Percentiles rank a stretch among this genome's conserved stretches.
phyloP scores from a whole-genome alignment of 2,329 filamentous ascomycete genomes.

The Paraphoma sp. region DNA sequence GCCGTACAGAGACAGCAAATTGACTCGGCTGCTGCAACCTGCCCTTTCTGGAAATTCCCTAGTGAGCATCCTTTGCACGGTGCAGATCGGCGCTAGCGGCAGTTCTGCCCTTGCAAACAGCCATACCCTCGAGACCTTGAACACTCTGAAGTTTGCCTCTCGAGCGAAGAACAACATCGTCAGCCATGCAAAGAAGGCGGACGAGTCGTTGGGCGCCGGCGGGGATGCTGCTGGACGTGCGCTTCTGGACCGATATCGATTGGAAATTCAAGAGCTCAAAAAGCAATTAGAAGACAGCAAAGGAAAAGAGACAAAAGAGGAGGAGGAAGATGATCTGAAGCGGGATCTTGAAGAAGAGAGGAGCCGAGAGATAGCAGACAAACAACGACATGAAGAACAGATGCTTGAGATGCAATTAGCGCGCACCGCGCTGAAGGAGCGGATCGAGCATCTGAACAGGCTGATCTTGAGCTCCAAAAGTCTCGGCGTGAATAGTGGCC shows the following conservation, averaged over 20 bases:
- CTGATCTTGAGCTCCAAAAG: constrained; percentile 96
- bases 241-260: constrained; percentile 87
- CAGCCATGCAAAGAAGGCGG: constrained; percentile 93
- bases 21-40: constrained; percentile 89
- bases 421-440: constrained; percentile 92
- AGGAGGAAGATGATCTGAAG: constrained; percentile 57
- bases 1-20: constrained; percentile 96
- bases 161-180: constrained; percentile 98
- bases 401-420: constrained; percentile 99
- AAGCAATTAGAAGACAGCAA: constrained; percentile 79
- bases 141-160: constrained; percentile 95
- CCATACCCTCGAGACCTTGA: constrained; percentile 87
- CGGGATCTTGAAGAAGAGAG: constrained; percentile 73
- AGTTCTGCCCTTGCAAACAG: constrained; percentile 73
- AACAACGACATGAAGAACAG: constrained; percentile 91
- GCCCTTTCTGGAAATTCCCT: constrained; percentile 92
- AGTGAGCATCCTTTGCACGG: constrained; percentile 96
- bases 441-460: constrained; percentile 95
- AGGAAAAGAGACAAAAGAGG: constrained; percentile 64
- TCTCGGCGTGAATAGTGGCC: constrained; percentile 78
- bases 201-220: constrained; percentile 82
- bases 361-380: constrained; percentile 73
- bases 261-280: constrained; percentile 87
- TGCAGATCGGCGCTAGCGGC: constrained; percentile 82
- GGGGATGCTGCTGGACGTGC: constrained; percentile 84